Conservation (phyloP, 768 basidiomycete species). For the Suillus weaverae region DNA sequence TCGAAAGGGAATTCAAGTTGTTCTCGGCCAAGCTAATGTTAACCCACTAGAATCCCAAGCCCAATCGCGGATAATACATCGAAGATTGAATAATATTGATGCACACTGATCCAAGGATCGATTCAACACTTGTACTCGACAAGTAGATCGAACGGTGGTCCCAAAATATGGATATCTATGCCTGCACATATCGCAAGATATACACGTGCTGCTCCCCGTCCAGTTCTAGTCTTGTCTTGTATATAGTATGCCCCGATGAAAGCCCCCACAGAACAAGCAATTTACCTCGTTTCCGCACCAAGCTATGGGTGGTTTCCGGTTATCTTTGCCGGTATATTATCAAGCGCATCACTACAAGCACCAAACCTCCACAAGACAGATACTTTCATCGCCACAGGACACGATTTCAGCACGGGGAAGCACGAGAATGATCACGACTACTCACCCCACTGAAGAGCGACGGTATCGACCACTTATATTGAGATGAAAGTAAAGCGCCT, state of each 20-base stretch:
- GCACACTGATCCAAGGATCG: neutral
- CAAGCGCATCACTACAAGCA: neutral
- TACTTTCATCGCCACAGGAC: neutral
- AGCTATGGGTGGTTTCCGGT: neutral
- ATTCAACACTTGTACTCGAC: neutral
- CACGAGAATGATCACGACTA: neutral
- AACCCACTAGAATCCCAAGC: neutral
- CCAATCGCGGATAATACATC: neutral
- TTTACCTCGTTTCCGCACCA: neutral
- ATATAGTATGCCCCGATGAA: neutral
- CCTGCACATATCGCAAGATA: neutral
- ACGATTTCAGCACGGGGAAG: neutral
- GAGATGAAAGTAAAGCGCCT: constrained; percentile 51
- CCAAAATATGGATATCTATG: neutral
- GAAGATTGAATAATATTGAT: neutral
- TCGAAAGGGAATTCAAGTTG: neutral
- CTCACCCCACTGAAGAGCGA: constrained; percentile 51
- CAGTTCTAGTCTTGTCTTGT: neutral
- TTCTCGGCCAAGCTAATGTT: neutral
- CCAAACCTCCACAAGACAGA: neutral
- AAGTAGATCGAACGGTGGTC: neutral
- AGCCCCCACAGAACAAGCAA: neutral
- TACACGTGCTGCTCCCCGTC: neutral
- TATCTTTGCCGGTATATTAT: neutral
- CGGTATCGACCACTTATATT: constrained; percentile 59